These are phyloP conservation scores for Chlorella sp. DNA, from an alignment of 139 green algal species.

Conservation along the genomic window DNA sequence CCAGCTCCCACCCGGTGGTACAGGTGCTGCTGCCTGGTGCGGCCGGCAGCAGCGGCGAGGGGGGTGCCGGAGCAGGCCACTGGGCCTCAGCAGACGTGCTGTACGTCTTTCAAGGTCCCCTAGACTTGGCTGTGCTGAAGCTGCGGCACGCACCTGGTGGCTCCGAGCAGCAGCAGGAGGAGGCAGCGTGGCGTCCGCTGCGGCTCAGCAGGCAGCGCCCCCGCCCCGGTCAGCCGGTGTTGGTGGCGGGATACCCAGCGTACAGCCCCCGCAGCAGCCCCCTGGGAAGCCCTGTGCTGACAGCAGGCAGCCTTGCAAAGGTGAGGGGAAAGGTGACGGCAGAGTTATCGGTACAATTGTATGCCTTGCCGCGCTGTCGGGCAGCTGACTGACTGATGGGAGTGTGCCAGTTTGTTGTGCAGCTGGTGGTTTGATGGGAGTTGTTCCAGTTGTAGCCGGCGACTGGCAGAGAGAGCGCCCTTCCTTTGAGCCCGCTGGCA, in stretches of 20 bases:
- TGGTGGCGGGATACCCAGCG: slow-evolving; percentile 71
- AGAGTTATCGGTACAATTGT: no score
- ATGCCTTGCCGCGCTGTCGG: no score
- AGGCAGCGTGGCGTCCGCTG: not conserved
- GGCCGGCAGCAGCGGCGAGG: not conserved
- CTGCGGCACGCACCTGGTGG: slow-evolving; percentile 22
- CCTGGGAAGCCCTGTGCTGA: slow-evolving; percentile 43
- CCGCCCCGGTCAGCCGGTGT: slow-evolving; percentile 35
- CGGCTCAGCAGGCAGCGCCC: not conserved
- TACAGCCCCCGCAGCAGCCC: slow-evolving; percentile 51
- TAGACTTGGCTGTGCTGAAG: slow-evolving; percentile 73
- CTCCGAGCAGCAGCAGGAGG: not conserved
- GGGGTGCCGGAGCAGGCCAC: not conserved
- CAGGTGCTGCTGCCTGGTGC: not conserved
- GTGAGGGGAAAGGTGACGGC: no score
- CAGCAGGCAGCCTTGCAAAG: slow-evolving; percentile 56
- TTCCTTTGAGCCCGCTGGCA: no score
- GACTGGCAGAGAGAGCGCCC: no score
- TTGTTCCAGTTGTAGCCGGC: no score
- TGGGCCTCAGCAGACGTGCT: slow-evolving; percentile 31
- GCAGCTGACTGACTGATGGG: no score
- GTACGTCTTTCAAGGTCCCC: slow-evolving; percentile 55
- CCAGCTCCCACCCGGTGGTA: not conserved
- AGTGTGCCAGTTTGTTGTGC: no score
- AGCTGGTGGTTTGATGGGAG: no score